Conservation (phyloP, 148 eudicot genomes). For the Beta vulgaris region DNA sequence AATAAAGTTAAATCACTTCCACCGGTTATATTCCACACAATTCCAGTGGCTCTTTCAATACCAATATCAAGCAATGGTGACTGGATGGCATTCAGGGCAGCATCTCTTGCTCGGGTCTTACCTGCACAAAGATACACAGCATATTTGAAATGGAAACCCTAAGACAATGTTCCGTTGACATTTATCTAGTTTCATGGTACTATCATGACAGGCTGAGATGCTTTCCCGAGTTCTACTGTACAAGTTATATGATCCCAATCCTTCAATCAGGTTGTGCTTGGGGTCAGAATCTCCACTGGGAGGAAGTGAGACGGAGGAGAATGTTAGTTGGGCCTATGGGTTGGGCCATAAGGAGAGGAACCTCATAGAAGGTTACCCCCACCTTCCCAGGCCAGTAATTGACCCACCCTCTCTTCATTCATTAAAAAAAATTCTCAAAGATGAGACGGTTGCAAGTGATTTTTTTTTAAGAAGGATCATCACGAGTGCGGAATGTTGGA, state of each 20-base stretch:
- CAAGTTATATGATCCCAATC: not conserved
- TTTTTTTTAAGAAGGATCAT: not conserved
- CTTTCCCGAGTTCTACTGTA: not conserved
- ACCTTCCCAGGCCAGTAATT: not conserved
- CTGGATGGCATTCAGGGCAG: conserved; percentile 96
- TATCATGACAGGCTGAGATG: not conserved
- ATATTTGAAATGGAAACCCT: not conserved
- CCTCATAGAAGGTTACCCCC: not conserved
- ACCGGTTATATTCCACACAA: conserved; percentile 98
- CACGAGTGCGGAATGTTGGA: not conserved
- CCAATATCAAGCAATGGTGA: conserved; percentile 96
- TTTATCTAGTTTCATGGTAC: not conserved
- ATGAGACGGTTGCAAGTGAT: not conserved
- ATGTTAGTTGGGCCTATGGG: not conserved
- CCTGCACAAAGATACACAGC: conserved; percentile 37
- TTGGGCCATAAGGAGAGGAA: not conserved
- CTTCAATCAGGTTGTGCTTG: not conserved
- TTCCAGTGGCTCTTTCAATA: conserved; percentile 98
- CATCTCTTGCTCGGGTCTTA: conserved; percentile 97
- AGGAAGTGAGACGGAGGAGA: not conserved
- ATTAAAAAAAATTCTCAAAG: not conserved
- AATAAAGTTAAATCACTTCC: conserved; percentile 90
- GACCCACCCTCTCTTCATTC: not conserved
- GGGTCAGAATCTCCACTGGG: not conserved
- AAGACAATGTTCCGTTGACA: not conserved